Evolutionary conservation across 2,329 filamentous ascomycete genomes (phyloP).

Genomic region (Verticillium tricorpus): DNA sequence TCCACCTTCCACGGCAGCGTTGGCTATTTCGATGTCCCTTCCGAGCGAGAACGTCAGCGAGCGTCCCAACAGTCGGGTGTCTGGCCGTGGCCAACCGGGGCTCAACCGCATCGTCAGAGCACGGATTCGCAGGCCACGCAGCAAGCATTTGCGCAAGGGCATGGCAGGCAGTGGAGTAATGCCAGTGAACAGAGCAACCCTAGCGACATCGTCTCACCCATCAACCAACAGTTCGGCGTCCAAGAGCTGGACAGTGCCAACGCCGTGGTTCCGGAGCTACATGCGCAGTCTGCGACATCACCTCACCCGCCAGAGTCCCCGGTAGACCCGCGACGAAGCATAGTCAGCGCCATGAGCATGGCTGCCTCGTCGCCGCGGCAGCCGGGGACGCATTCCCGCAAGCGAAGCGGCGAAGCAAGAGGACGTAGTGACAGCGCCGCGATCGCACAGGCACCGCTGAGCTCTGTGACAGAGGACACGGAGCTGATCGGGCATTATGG

Average conservation of each 20-base stretch:
- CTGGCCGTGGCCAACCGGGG: conserved; percentile 4
- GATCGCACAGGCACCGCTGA: conserved; percentile 14
- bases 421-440: conserved; percentile 17
- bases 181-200: conserved; percentile 37
- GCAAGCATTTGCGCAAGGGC: conserved; percentile 12
- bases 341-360: neutral
- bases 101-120: conserved; percentile 21
- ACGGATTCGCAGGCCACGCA: conserved; percentile 30
- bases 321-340: neutral
- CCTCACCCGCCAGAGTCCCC: neutral
- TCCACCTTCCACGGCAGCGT: conserved; percentile 14
- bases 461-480: conserved; percentile 38
- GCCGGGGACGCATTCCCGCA: neutral
- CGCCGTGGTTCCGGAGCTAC: conserved; percentile 30
- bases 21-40: conserved; percentile 24
- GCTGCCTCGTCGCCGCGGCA: neutral
- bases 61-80: conserved; percentile 16
- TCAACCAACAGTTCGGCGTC: conserved; percentile 11
- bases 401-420: conserved; percentile 1
- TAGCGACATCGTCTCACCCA: conserved; percentile 16
- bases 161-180: conserved; percentile 38
- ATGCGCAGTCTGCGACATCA: conserved; percentile 17
- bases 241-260: conserved; percentile 31
- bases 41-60: conserved; percentile 11
- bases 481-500: conserved; percentile 41